A percentile compares a stretch with the other conserved stretches of the same genome.
These are phyloP conservation scores for Cochlearia excelsa DNA, from an alignment of 345 rosid species.

Conservation along the genomic window DNA sequence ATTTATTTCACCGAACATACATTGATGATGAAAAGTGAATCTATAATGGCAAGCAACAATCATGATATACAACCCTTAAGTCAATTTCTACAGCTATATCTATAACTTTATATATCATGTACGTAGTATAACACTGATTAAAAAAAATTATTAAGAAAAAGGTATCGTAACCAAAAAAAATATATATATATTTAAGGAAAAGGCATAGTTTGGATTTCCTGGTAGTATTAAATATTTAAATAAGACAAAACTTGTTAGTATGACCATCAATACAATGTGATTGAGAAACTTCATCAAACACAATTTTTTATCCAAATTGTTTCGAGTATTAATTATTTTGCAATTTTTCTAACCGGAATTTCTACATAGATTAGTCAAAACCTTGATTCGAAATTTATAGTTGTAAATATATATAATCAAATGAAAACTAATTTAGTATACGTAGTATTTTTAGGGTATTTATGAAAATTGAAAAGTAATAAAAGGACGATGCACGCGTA, in stretches of 20 bases:
- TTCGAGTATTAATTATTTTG: too few species aligned
- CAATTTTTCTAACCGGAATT: too few species aligned
- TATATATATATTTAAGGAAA: conserved; percentile 4
- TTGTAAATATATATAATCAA: too few species aligned
- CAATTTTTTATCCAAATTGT: too few species aligned
- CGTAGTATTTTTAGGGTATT: too few species aligned
- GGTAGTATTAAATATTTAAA: conserved; percentile 1
- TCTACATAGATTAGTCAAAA: too few species aligned
- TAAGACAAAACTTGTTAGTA: not conserved
- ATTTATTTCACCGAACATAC: conserved; percentile 18
- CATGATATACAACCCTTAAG: conserved; percentile 33
- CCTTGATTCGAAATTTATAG: too few species aligned
- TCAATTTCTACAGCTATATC: conserved; percentile 37
- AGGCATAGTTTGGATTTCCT: conserved; percentile 31
- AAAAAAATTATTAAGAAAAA: conserved; percentile 8
- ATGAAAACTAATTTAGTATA: too few species aligned
- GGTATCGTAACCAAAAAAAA: conserved; percentile 4
- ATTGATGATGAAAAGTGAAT: conserved; percentile 37
- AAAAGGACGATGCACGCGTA: too few species aligned
- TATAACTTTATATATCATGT: not conserved
- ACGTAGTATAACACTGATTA: conserved; percentile 2
- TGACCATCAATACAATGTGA: too few species aligned
- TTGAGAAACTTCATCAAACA: too few species aligned
- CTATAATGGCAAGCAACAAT: conserved; percentile 39
- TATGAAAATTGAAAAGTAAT: too few species aligned